phyloP scores from a whole-genome alignment of 2,329 filamentous ascomycete species.

The Berkeleyomyces rouxiae region DNA sequence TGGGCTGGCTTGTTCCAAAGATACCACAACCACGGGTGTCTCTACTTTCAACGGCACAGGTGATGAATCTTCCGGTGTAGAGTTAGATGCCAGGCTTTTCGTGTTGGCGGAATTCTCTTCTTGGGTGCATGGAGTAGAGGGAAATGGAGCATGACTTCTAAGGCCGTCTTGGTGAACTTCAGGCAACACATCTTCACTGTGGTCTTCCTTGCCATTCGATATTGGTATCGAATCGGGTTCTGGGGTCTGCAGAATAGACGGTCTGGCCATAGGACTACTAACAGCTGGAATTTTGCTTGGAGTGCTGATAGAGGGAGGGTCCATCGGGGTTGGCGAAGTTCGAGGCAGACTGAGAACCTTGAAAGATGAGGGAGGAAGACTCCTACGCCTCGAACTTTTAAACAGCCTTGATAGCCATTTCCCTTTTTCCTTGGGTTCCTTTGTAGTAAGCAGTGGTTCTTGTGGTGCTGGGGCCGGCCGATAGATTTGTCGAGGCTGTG shows the following conservation, averaged over 20 bases:
- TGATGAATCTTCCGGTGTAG: neutral
- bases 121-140: neutral
- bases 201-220: neutral
- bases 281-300: too few species aligned
- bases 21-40: neutral
- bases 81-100: neutral
- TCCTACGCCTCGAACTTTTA: neutral
- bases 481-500: neutral
- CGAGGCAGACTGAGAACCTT: neutral
- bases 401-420: constrained; percentile 7
- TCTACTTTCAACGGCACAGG: neutral
- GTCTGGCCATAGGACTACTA: neutral
- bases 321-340: neutral
- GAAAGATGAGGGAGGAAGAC: neutral
- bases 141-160: neutral
- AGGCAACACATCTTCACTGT: neutral
- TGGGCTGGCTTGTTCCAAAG: neutral
- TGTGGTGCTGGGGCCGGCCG: neutral
- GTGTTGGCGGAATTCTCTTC: neutral
- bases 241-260: neutral
- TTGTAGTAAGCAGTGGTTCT: neutral
- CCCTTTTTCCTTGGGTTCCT: constrained; percentile 1
- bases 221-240: neutral
- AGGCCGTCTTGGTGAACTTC: neutral
- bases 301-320: neutral